Evolutionary conservation across 1,284 basidiomycete species (phyloP), one percentile per base, ranked within the genome.

Genomic region (Hemileia vastatrix): DNA sequence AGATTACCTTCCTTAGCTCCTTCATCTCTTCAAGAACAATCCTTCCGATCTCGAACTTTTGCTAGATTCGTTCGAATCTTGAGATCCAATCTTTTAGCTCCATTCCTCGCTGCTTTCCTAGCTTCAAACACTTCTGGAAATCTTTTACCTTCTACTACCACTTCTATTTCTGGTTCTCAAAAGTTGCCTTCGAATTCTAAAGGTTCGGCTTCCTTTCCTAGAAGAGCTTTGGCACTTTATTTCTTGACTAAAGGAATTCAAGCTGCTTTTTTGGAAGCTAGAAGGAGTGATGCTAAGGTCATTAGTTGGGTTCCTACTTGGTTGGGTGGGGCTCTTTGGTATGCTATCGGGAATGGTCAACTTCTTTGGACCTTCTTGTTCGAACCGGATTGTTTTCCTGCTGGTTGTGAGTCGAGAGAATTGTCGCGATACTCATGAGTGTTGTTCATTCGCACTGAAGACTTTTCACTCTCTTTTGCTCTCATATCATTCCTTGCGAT

Each of bases 351-450:
- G 13, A 72, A 72, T 59, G 71, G 66, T 18, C 69, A 72, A 57
- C 60, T 72, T 57, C 60, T 72, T 1, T 71, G 68, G 66, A 65
- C 66, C 6, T 71, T 71, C 59, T 52, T 72, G 4, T 72, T 72
- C 57, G 68, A 72, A 51, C 66, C 67, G 6, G 57, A 63, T 11
- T 66, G 65, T 54, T 72, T 72, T 62, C 70, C 70, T 0, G 19
- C 27, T 11, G 63, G 66, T 8, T 72, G 67, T 60, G 66, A 40
- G 36, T 40, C 11, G 15, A 40, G 36, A 40, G 36, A 40, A 9
- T 40, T 9, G 8, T 40, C 36, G 15, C 36, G 36, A 11, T 40
- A 40, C 36, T 15, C 27, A 27, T 27, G 36, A 40, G 15, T 40
- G 15, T 40, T 40, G 8, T 15, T 40, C 11, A 40, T 40, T 40